Evolutionary conservation across 1,284 basidiomycete genomes (phyloP), one percentile per base, ranked within the genome.

Genomic region (Ganoderma lingzhi): DNA sequence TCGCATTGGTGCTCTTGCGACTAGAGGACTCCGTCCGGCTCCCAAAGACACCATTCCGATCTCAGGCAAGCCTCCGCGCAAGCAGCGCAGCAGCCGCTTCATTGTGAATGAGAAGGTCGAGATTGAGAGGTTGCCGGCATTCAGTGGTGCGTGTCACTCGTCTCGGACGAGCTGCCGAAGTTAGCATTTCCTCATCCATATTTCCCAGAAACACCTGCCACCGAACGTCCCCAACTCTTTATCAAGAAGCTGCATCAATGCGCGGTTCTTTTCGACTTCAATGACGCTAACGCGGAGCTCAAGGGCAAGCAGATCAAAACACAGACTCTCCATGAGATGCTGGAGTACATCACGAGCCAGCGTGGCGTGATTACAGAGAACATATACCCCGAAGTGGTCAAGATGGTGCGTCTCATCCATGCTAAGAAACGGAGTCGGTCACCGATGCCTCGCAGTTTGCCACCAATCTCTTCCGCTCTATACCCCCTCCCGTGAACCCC

Each of bases 261-360:
- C 83, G 93, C 94, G 66, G 96, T 98, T 71, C 86, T 99, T 30
- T 99, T 99, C 79, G 98, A 99, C 83, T 99, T 99, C 83, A 99
- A 99, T 80, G 98, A 99, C 79, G 94, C 97, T 62, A 97, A 95
- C 78, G 88, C 94, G 53, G 98, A 99, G 78, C 89, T 99, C 76
- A 93, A 93, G 80, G 97, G 96, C 74, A 99, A 99, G 85, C 97
- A 99, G 82, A 94, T 99, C 85, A 99, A 99, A 85, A 95, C 97
- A 1, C 95, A 98, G 79, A 96, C 98, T 5, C 84, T 99, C 66
- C 96, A 98, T 76, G 98, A 99, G 84, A 96, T 99, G 95, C 88
- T 99, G 79, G 98, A 99, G 79, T 99, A 99, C 82, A 98, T 99
- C 81, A 99, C 97, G 65, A 96, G 94, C 63, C 96, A 98, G 82